Conservation (phyloP, 1,284 basidiomycete genomes). For the Boletus albobrunnescens region DNA sequence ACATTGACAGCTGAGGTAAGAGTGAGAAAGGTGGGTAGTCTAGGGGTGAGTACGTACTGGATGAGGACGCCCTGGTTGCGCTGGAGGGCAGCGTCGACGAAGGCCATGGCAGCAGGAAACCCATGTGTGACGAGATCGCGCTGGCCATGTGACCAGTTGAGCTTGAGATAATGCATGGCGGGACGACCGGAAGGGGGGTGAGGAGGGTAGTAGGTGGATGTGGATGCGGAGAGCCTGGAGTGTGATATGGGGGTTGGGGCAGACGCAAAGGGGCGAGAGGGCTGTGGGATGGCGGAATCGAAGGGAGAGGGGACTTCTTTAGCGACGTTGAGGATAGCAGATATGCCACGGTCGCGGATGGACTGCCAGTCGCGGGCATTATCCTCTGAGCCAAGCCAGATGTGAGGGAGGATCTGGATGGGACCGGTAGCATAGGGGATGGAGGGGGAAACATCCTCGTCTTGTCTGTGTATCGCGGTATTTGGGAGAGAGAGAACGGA, state of each 20-base stretch:
- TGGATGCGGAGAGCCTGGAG: slow-evolving; percentile 36
- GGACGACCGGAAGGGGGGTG: slow-evolving; percentile 66
- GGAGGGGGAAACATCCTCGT: slow-evolving; percentile 59
- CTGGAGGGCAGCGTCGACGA: slow-evolving; percentile 73
- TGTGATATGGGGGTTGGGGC: slow-evolving; percentile 57
- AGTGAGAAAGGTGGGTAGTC: slow-evolving; percentile 14
- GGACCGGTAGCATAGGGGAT: slow-evolving; percentile 84
- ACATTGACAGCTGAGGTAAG: slow-evolving; percentile 77
- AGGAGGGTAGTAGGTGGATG: slow-evolving; percentile 58
- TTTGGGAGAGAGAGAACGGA: slow-evolving; percentile 65
- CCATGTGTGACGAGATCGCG: slow-evolving; percentile 76
- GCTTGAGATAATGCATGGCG: slow-evolving; percentile 85
- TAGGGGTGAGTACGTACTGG: slow-evolving; percentile 58
- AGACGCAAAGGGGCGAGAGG: slow-evolving; percentile 57
- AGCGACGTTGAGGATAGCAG: slow-evolving; percentile 88
- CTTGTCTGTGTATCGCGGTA: slow-evolving; percentile 55
- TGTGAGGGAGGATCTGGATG: slow-evolving; percentile 81
- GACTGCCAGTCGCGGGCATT: slow-evolving; percentile 78
- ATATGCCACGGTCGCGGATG: slow-evolving; percentile 72
- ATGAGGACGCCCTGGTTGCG: slow-evolving; percentile 79
- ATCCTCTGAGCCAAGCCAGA: slow-evolving; percentile 93
- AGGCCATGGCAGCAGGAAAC: slow-evolving; percentile 76
- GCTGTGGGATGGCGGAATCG: slow-evolving; percentile 44
- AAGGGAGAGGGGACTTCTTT: slow-evolving; percentile 87
- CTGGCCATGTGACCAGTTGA: slow-evolving; percentile 94